Evolutionary conservation across 2,329 filamentous ascomycete species (phyloP).

Genomic region (Fusarium devonianum): DNA sequence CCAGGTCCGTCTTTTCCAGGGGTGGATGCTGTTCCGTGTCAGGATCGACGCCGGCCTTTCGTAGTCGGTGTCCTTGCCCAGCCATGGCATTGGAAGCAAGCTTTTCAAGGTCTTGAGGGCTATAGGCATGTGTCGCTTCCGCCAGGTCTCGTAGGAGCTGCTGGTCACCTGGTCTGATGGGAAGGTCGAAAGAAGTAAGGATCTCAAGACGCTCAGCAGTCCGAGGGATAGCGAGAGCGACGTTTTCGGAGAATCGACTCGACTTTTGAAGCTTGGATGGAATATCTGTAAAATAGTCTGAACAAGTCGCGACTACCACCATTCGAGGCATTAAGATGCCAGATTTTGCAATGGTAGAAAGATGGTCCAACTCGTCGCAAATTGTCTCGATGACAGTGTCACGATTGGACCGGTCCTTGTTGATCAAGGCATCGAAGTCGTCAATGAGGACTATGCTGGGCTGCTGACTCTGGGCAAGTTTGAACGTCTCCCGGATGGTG

Average conservation of each 20-base stretch:
- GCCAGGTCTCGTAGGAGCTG: conserved; percentile 67
- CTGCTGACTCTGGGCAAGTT: conserved; percentile 70
- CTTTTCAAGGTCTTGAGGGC: conserved; percentile 75
- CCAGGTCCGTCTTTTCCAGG: conserved; percentile 60
- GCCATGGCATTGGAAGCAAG: conserved; percentile 57
- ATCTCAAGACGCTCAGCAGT: conserved; percentile 75
- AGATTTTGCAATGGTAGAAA: conserved; percentile 52
- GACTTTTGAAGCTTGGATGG: conserved; percentile 71
- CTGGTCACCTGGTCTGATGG: conserved; percentile 57
- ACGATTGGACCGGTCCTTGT: conserved; percentile 62
- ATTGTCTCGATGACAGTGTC: conserved; percentile 59
- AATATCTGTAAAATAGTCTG: conserved; percentile 74
- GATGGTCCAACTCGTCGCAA: conserved; percentile 62
- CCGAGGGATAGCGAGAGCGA: conserved; percentile 82
- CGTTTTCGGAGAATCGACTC: conserved; percentile 69
- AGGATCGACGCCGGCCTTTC: conserved; percentile 26
- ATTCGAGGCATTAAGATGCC: conserved; percentile 60
- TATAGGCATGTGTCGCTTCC: conserved; percentile 85
- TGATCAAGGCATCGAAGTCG: conserved; percentile 73
- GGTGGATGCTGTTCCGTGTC: conserved; percentile 37
- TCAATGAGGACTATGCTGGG: conserved; percentile 85
- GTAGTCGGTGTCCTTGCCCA: conserved; percentile 39
- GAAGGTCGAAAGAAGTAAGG: conserved; percentile 64
- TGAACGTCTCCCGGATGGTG: conserved; percentile 72
- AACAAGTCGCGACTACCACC: conserved; percentile 76